These are phyloP conservation scores for Leccinum uliginosum DNA, from an alignment of 768 basidiomycete species.

Conservation along the genomic window DNA sequence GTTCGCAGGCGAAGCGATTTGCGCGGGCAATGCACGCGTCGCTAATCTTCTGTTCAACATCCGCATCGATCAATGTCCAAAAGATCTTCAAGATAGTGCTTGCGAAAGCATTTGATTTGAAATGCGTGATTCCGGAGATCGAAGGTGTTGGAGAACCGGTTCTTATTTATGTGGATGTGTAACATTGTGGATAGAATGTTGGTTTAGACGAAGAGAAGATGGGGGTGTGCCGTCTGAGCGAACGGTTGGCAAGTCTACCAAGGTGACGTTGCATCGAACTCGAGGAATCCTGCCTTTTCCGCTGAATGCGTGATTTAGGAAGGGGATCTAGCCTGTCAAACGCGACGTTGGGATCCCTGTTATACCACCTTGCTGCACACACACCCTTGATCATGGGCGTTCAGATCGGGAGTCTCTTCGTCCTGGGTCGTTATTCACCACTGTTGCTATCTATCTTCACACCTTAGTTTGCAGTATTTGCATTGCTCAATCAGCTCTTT, in stretches of 20 bases:
- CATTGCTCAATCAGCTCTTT: conserved; percentile 21
- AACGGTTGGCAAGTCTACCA: conserved; percentile 12
- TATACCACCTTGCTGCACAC: conserved; percentile 14
- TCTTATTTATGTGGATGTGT: conserved; percentile 81
- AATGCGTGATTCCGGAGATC: conserved; percentile 98
- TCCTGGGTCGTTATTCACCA: conserved; percentile 15
- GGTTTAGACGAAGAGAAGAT: conserved; percentile 14
- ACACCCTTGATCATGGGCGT: conserved; percentile 12
- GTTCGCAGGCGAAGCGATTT: conserved; percentile 85
- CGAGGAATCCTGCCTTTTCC: conserved; percentile 3
- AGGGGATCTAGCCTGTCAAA: conserved; percentile 14
- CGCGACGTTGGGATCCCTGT: conserved; percentile 10
- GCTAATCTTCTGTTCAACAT: conserved; percentile 98
- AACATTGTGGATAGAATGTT: conserved; percentile 28
- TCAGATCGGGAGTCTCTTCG: conserved; percentile 19
- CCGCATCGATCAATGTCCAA: conserved; percentile 98
- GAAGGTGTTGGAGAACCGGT: conserved; percentile 96
- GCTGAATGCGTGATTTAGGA: conserved; percentile 19
- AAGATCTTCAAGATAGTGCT: conserved; percentile 99
- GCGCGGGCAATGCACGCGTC: conserved; percentile 99
- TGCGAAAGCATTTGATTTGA: conserved; percentile 96
- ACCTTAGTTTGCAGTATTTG: conserved; percentile 21
- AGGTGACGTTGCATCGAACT: conserved; percentile 29
- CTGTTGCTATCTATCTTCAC: conserved; percentile 26
- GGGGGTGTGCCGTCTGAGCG: conserved; percentile 15